Evolutionary conservation across 139 green algal species (phyloP).

Genomic region (Eudorina sp.): DNA sequence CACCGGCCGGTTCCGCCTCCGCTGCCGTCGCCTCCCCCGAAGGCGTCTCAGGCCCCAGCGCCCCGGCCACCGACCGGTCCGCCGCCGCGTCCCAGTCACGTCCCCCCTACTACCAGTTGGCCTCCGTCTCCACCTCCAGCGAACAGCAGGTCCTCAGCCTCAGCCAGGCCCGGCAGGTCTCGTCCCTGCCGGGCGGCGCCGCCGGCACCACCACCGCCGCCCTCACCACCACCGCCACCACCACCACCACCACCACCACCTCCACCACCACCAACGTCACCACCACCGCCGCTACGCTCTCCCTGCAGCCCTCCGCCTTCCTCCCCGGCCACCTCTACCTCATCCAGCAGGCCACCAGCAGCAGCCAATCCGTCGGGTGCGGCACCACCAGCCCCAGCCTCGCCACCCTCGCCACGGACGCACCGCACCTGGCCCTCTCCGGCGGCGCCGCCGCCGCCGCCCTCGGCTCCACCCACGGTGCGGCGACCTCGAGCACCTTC

Average conservation of each 20-base stretch:
- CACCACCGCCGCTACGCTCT: neutral
- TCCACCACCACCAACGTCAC: neutral
- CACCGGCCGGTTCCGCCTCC: too few species aligned
- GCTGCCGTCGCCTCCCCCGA: too few species aligned
- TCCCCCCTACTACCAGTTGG: neutral
- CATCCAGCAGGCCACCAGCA: conserved; percentile 24
- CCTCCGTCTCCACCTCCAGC: neutral
- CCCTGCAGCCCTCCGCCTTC: neutral
- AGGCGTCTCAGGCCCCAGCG: too few species aligned
- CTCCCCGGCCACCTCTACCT: conserved; percentile 1
- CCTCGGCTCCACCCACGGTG: too few species aligned
- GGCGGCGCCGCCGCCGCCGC: too few species aligned
- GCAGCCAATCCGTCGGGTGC: neutral
- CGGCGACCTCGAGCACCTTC: too few species aligned
- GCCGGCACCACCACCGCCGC: too few species aligned
- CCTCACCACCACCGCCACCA: neutral
- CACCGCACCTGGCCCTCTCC: too few species aligned
- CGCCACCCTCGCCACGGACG: neutral
- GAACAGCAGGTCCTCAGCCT: neutral
- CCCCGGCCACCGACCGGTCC: too few species aligned
- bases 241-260: neutral
- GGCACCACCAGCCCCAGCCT: neutral
- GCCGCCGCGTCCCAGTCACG: too few species aligned
- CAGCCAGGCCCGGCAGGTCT: neutral
- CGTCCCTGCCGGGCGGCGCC: neutral